These are phyloP conservation scores for Sporothrix sp. DNA, from an alignment of 2,329 filamentous ascomycete species.

Conservation along the genomic window DNA sequence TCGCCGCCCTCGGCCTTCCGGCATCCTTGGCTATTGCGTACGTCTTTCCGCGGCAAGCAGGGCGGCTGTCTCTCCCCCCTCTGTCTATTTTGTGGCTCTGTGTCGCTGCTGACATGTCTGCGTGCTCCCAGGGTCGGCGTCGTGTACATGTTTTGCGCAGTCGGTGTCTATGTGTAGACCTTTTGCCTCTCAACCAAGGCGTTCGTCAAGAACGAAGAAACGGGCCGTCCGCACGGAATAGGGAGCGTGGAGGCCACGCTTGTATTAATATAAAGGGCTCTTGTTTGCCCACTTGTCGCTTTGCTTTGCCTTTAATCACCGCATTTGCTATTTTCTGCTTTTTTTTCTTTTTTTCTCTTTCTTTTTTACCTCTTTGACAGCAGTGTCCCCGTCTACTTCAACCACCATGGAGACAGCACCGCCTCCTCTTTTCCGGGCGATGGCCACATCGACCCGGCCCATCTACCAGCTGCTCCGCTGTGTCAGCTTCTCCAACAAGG, in stretches of 20 bases:
- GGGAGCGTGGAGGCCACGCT: too few species aligned
- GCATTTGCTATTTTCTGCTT: not conserved
- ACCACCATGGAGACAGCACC: conserved; percentile 3
- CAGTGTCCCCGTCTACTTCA: too few species aligned
- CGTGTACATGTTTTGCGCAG: conserved; percentile 97
- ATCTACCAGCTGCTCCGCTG: conserved; percentile 54
- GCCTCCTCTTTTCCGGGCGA: conserved; percentile 56
- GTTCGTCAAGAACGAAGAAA: not conserved
- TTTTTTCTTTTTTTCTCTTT: not conserved
- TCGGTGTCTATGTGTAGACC: conserved; percentile 88
- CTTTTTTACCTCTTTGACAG: not conserved
- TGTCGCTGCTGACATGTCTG: not conserved
- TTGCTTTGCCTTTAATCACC: not conserved
- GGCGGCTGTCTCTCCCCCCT: not conserved
- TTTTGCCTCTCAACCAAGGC: not conserved
- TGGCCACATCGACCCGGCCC: conserved; percentile 68
- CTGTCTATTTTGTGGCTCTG: not conserved
- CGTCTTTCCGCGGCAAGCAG: conserved; percentile 26
- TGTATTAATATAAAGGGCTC: too few species aligned
- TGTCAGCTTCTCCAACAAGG: conserved; percentile 50
- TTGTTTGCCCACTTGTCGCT: too few species aligned
- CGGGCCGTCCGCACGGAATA: too few species aligned
- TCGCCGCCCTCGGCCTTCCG: conserved; percentile 71
- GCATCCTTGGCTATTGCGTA: conserved; percentile 88
- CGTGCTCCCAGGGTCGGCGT: conserved; percentile 63